These are phyloP conservation scores for Spinellus fusiger DNA, from an alignment of 192 early-diverging fungal genomes.

Conservation along the genomic window DNA sequence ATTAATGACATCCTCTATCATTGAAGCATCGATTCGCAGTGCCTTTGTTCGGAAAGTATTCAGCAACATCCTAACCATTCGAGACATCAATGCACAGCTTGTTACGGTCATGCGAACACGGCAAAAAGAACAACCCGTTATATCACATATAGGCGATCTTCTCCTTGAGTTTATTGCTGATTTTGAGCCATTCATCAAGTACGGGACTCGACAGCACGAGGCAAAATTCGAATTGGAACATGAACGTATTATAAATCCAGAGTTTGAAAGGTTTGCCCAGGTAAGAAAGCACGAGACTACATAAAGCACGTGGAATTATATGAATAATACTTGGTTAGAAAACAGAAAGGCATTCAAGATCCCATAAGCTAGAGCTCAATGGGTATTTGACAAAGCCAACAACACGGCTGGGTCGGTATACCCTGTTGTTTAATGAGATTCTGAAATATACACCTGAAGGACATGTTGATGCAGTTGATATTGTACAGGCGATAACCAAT, in stretches of 20 bases:
- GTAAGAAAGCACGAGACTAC: conserved; percentile 39
- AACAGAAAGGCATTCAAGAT: conserved; percentile 67
- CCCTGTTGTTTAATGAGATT: conserved; percentile 73
- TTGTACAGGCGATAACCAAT: conserved; percentile 63
- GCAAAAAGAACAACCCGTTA: conserved; percentile 52
- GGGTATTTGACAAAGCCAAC: conserved; percentile 85
- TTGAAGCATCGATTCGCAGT: conserved; percentile 56
- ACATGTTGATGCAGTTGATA: conserved; percentile 68
- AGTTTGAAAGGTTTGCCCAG: conserved; percentile 70
- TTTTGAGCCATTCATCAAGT: conserved; percentile 74
- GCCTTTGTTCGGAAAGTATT: conserved; percentile 75
- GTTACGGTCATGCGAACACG: conserved; percentile 46
- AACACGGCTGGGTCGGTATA: conserved; percentile 82
- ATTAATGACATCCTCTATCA: conserved; percentile 56
- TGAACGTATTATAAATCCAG: conserved; percentile 60
- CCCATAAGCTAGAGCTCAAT: conserved; percentile 75
- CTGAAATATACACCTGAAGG: conserved; percentile 73
- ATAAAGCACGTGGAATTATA: conserved; percentile 12
- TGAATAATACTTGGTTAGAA: conserved; percentile 33
- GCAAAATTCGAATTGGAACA: conserved; percentile 78
- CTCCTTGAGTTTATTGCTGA: conserved; percentile 52
- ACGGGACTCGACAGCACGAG: conserved; percentile 81
- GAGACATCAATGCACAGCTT: conserved; percentile 49
- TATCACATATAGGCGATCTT: conserved; percentile 71
- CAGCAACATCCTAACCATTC: conserved; percentile 61